Evolutionary conservation across 139 green algal genomes (phyloP).

Genomic region (Chlamydomonas sphaeroides): DNA sequence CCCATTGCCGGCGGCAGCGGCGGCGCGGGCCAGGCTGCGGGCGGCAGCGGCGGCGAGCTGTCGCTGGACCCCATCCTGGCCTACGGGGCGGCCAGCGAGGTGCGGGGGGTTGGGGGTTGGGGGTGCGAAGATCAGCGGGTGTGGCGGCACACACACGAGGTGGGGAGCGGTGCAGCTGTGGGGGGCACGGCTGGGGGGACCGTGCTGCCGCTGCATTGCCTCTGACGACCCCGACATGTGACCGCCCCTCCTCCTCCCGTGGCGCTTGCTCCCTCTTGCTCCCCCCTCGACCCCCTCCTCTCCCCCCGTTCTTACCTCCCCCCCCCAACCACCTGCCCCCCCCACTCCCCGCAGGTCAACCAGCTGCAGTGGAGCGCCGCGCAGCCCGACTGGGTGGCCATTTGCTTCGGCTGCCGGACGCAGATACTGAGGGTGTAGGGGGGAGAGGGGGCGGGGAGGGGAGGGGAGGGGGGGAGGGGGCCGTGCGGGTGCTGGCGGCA

Average conservation of each 20-base stretch:
- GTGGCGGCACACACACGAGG: neutral
- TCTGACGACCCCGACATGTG: too few species aligned
- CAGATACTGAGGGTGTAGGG: slow-evolving; percentile 93
- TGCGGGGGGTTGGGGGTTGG: neutral
- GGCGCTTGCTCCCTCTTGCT: neutral
- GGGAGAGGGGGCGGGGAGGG: too few species aligned
- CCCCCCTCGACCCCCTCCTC: neutral
- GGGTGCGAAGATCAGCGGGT: neutral
- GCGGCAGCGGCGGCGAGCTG: slow-evolving; percentile 19
- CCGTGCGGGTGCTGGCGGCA: too few species aligned
- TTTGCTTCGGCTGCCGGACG: slow-evolving; percentile 89
- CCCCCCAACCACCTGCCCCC: neutral
- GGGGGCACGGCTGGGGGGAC: too few species aligned
- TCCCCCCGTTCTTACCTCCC: neutral
- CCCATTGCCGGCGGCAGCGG: slow-evolving; percentile 51
- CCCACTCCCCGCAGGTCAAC: slow-evolving; percentile 68
- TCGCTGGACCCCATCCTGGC: slow-evolving; percentile 93
- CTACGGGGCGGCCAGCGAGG: slow-evolving; percentile 88
- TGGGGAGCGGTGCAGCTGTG: neutral
- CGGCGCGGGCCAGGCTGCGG: neutral
- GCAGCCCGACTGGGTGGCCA: slow-evolving; percentile 92
- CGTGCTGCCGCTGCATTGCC: neutral
- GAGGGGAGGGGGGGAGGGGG: too few species aligned
- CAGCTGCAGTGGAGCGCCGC: slow-evolving; percentile 90
- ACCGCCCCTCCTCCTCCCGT: too few species aligned